Conservation (phyloP, 164 flowering plant species). For the Vitis rupestris region DNA sequence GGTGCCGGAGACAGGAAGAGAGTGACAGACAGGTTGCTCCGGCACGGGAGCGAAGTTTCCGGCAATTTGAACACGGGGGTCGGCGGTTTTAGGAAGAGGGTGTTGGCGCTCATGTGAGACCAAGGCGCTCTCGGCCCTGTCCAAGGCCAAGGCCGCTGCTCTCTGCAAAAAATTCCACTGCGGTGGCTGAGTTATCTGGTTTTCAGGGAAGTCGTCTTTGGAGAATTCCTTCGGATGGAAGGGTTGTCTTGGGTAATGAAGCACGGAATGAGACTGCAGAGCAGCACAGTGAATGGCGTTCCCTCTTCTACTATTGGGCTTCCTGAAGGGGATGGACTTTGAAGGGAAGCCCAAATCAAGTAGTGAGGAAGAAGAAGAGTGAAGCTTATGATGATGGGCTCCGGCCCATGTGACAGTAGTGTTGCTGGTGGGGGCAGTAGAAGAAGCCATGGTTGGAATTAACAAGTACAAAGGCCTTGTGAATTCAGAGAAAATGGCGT, state of each 20-base stretch:
- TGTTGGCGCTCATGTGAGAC: constrained; percentile 24
- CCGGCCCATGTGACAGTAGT: constrained; percentile 12
- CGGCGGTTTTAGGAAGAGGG: constrained; percentile 44
- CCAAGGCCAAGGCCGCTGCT: constrained; percentile 33
- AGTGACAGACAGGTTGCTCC: constrained; percentile 27
- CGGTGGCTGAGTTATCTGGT: not conserved
- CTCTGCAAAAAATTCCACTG: constrained; percentile 39
- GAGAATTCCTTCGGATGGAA: constrained; percentile 7
- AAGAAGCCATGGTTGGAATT: constrained; percentile 14
- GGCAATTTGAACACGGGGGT: constrained; percentile 43
- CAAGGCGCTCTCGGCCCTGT: constrained; percentile 31
- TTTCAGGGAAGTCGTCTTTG: constrained; percentile 1
- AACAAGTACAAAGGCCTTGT: not conserved
- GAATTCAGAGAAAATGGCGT: not conserved
- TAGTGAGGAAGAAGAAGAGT: constrained; percentile 6
- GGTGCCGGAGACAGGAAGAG: constrained; percentile 30
- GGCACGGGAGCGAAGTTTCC: constrained; percentile 55
- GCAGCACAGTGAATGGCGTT: constrained; percentile 13
- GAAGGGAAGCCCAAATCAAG: constrained; percentile 19
- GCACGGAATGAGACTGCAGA: constrained; percentile 21
- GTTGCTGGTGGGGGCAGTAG: constrained; percentile 12
- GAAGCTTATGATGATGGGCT: not conserved
- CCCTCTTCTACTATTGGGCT: not conserved
- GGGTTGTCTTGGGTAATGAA: constrained; percentile 24
- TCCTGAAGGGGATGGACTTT: constrained; percentile 7